These are phyloP conservation scores for Croton setiger DNA, from an alignment of 441 rosid genomes.

Conservation along the genomic window DNA sequence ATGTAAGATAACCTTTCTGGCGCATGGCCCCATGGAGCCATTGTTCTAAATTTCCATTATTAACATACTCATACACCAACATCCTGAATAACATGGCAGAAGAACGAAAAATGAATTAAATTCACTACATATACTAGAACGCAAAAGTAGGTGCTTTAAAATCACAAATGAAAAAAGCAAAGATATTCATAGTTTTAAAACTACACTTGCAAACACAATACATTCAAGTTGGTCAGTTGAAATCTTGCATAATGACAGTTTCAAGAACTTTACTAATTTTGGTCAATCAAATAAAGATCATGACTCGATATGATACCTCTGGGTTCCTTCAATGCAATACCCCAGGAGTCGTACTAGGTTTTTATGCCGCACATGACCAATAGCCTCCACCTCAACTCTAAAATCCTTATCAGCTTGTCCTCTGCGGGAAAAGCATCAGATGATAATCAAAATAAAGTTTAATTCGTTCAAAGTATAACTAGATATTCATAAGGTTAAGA, in stretches of 20 bases:
- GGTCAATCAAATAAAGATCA: slow-evolving; percentile 9
- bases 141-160: neutral
- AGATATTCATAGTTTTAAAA: too few relatives aligned
- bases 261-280: neutral
- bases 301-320: slow-evolving; percentile 44
- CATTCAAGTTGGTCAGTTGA: slow-evolving; percentile 7
- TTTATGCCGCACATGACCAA: slow-evolving; percentile 96
- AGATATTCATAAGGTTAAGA: slow-evolving; percentile 4
- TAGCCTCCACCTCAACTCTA: slow-evolving; percentile 91
- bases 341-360: slow-evolving; percentile 96
- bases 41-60: slow-evolving; percentile 92
- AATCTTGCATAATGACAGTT: slow-evolving; percentile 8
- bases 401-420: slow-evolving; percentile 99
- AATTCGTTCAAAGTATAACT: slow-evolving; percentile 12
- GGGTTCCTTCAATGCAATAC: slow-evolving; percentile 91
- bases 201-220: neutral
- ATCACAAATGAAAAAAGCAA: neutral
- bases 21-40: slow-evolving; percentile 96
- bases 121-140: neutral
- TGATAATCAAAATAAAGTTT: slow-evolving; percentile 2
- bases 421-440: slow-evolving; percentile 31
- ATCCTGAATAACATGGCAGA: slow-evolving; percentile 40
- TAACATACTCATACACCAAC: slow-evolving; percentile 88
- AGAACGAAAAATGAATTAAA: neutral
- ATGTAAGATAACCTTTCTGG: slow-evolving; percentile 75